Evolutionary conservation across 2,329 filamentous ascomycete species (phyloP), one percentile per base, ranked within the genome.

Genomic region (Golovinomyces cichoracearum): DNA sequence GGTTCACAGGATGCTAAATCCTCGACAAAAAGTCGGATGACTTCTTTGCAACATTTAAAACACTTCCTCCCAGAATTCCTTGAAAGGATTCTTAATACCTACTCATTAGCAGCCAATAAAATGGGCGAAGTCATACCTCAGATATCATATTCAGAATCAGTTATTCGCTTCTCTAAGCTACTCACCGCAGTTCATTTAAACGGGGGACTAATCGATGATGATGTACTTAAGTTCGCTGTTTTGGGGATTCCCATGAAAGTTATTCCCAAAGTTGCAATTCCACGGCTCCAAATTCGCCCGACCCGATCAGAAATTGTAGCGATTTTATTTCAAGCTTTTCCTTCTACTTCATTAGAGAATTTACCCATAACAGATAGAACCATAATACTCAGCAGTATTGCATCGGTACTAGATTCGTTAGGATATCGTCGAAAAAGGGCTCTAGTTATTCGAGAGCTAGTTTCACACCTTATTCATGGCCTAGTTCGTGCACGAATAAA

Each of bases 401-500:
- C 84, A 6, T 77, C 81, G n/a, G 76, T 92, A n/a, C 67, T 94
- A 9, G 80, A 83, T 0, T 69, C 74, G 5, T 64, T 98, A 6
- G 83, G 83, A 1, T 73, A 88, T 51, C 76, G 85, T 51, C 74
- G 90, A 50, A 95, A 94, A 64, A 93, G 92, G 63, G 85, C 83
- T 4, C 80, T 95, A 65, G 76, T 94, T 0, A 72, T 93, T 57
- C 78, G 83, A 56, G 85, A 94, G 58, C 70, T 95, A 46, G 72
- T 98, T 7, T 79, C 78, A 3, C 77, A 85, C 15, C 69, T 95
- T 37, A 83, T 92, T 48, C 79, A 78, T 29, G 85, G 83, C 2
- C 69, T 98, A 7, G 79, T 93, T 4, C 84, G 94, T 63, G 90
- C 90, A 15, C 74, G 90, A 35, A 94, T 92, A 44, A 73, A 88